These are phyloP conservation scores for Penicillium subrubescens DNA, from an alignment of 495 filamentous ascomycete species.

Conservation along the genomic window DNA sequence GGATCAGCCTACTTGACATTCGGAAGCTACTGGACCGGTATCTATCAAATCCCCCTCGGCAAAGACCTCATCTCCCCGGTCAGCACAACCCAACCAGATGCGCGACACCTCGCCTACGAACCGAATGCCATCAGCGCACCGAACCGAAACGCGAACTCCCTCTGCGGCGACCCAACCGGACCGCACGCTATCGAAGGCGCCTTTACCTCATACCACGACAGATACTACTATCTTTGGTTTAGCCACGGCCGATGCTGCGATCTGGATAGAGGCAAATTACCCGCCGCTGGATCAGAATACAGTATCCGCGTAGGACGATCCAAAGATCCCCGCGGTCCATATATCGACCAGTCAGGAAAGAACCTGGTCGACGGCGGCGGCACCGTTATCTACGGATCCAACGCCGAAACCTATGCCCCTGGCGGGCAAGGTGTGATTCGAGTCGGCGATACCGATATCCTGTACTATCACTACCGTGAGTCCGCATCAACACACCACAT, in stretches of 20 bases:
- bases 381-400: conserved; percentile 47
- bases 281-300: conserved; percentile 63
- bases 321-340: conserved; percentile 38
- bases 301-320: conserved; percentile 50
- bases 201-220: conserved; percentile 56
- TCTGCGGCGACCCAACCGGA: conserved; percentile 42
- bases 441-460: conserved; percentile 36
- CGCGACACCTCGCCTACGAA: conserved; percentile 38
- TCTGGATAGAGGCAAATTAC: conserved; percentile 46
- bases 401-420: conserved; percentile 49
- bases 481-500: not conserved
- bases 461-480: conserved; percentile 54
- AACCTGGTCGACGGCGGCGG: conserved; percentile 47
- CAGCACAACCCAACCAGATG: conserved; percentile 30
- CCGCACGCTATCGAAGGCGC: conserved; percentile 47
- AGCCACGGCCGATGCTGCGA: conserved; percentile 72
- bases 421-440: conserved; percentile 47
- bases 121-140: conserved; percentile 26
- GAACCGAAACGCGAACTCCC: conserved; percentile 25
- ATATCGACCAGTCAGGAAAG: conserved; percentile 39
- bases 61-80: conserved; percentile 38
- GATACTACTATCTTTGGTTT: conserved; percentile 73
- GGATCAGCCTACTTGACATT: conserved; percentile 61
- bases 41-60: conserved; percentile 64
- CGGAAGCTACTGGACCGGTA: conserved; percentile 72